Percentiles rank a stretch among this genome's conserved stretches.
Conservation (phyloP, 345 rosid species). For the Pistacia integerrima region DNA sequence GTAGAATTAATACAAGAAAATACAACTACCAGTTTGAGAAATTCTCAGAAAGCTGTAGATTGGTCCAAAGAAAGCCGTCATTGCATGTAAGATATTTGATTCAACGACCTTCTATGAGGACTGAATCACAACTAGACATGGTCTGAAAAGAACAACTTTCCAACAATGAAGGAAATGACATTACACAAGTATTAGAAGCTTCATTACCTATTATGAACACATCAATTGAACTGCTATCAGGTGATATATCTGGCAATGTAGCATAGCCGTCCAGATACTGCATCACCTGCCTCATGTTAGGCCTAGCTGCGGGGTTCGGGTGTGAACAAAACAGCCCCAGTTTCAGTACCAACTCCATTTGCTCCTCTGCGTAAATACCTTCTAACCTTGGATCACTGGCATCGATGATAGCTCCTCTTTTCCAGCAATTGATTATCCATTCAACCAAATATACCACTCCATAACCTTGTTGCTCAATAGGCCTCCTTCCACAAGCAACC, state of each 20-base stretch:
- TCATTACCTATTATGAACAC: constrained; percentile 21
- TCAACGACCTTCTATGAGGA: constrained; percentile 27
- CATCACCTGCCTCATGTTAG: constrained; percentile 34
- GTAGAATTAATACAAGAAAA: not conserved
- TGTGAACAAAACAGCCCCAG: constrained; percentile 40
- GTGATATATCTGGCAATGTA: constrained; percentile 9
- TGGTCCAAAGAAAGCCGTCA: not conserved
- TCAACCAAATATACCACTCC: constrained; percentile 31
- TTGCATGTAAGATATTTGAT: not conserved
- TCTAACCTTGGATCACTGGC: constrained; percentile 33
- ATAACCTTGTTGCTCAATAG: constrained; percentile 22
- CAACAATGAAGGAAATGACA: constrained; percentile 9
- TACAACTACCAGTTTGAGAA: not conserved
- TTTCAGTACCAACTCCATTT: constrained; percentile 36
- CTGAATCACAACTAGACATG: constrained; percentile 17
- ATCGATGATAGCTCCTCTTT: constrained; percentile 30
- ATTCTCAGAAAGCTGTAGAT: not conserved
- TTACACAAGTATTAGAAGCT: constrained; percentile 1
- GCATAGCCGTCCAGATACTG: constrained; percentile 42
- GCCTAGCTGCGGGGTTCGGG: constrained; percentile 18
- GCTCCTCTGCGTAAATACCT: constrained; percentile 29
- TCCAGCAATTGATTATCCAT: constrained; percentile 42
- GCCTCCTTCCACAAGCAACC: constrained; percentile 40
- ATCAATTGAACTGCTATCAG: not conserved
- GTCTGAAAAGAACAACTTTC: not conserved